Evolutionary conservation across 306 rosid species (phyloP), one percentile per base, ranked within the genome.

Genomic region (Phaseolus lunatus): DNA sequence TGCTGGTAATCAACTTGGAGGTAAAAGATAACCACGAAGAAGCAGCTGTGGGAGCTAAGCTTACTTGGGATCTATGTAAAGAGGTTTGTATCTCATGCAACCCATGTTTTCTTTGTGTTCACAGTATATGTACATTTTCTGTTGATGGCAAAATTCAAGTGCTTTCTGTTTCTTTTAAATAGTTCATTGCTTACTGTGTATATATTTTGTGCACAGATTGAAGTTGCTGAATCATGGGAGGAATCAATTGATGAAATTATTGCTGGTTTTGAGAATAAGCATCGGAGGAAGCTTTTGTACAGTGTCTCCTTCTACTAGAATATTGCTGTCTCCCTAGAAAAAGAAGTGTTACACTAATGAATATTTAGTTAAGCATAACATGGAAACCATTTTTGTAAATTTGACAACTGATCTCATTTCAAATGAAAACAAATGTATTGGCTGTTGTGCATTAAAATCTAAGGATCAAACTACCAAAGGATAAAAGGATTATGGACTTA

Each of bases 11-110:
- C 67, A 95, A 95, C 83, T 89, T 95, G 91, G 98, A 95, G 91
- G 98, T 95, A 41, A 95, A 95, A 83, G 98, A 95, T 88, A 92
- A 95, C 86, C 98, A 95, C 0, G 98, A 92, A 70, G 97, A 95
- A 88, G 98, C 98, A 45, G 96, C 97, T 2, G 67, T 81, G 18
- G 98, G 97, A 84, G 99, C 89, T 27, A 86, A 96, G 67, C 96
- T 87, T 66, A 85, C 97, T 70, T 81, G 85, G 35, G 94, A 95
- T 79, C 87, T 92, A 39, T 95, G 99, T 80, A 92, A 84, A 52
- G 89, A 91, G 95, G 99, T 95, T 31, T 72, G 83, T 68, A 69
- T 75, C 56, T 50, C 67, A 35, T 26, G 44, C 22, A 31, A 65
- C 47, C 20, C 50, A 26, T 16, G 16, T 26, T 41, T 56, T 27